Base-by-base conservation (phyloP, 2,329 filamentous ascomycete genomes). In the Knoxdaviesia proteae region DNA sequence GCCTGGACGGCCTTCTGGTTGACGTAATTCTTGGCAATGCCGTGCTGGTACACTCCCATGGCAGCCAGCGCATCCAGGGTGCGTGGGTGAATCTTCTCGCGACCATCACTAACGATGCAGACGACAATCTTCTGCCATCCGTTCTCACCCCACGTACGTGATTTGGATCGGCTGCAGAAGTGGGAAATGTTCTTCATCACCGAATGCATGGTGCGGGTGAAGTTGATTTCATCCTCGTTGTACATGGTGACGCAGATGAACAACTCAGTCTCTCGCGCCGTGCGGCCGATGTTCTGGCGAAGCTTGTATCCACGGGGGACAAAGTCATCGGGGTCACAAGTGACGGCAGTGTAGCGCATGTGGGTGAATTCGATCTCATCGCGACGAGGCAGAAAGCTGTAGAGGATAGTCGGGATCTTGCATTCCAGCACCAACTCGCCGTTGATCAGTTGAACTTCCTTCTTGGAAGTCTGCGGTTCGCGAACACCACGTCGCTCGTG, bases 71-170 rank as follows among this genome's bases (percentile, higher is more conserved):
- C 90, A 56, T 98, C 92, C 1, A 98, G 71, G 0, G 90, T 96
- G 44, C 90, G 73, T 8, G 86, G 84, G 56, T 98, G 84, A 33
- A 98, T 88, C 60, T 65, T 86, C 49, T 82, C 77, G 53, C 92
- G 80, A 29, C 90, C 90, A 56, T 98, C 90, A 1, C 86, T 87
- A 45, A 98, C 87, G 54, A 98, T 82, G 56, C 86, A 94, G 0
- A 98, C 88, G 0, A 98, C 90, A 54, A 98, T 94, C 66, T 98
- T 98, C 61, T 98, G 84, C 90, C 90, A 98, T 5, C 90, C 90
- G 42, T 84, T 76, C 51, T 94, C 92, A 36, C 90, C 92, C 90
- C 90, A 98, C 0, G 87, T 96, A 46, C 90, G 75, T 5, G 86
- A 94, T 58, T 90, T 88, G 43, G 79, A 81, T 42, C 90, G 78